Evolutionary conservation across 1,284 basidiomycete genomes (phyloP).

Genomic region (Tilletiopsis washingtonensis): DNA sequence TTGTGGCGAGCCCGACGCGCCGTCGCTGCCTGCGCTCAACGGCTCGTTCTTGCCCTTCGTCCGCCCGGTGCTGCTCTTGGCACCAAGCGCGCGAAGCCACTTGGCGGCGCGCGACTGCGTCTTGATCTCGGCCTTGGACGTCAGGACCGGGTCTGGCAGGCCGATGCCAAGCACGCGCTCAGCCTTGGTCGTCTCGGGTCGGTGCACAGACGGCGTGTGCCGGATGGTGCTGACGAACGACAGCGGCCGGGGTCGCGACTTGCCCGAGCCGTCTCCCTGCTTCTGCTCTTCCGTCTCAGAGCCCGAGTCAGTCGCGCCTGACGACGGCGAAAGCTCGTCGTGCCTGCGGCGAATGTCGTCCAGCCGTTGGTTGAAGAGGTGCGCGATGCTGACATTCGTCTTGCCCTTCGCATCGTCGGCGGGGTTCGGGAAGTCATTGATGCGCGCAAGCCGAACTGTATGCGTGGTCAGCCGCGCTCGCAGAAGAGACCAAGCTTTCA

Average conservation of each 20-base stretch:
- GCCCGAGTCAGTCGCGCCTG: constrained; percentile 18
- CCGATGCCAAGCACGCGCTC: constrained; percentile 37
- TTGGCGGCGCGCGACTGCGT: constrained; percentile 32
- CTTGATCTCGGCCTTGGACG: constrained; percentile 12
- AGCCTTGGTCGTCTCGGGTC: constrained; percentile 20
- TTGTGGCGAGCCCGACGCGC: not conserved
- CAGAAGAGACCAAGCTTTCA: not conserved
- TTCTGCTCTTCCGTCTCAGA: constrained; percentile 23
- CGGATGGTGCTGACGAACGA: constrained; percentile 43
- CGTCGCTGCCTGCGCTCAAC: not conserved
- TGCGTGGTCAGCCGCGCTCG: not conserved
- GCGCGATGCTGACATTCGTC: constrained; percentile 25
- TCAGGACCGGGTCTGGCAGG: constrained; percentile 13
- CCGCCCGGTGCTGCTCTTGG: constrained; percentile 10
- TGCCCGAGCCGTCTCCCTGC: constrained; percentile 9
- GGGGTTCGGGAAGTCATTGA: constrained; percentile 31
- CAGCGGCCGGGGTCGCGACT: constrained; percentile 3
- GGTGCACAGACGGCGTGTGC: constrained; percentile 26
- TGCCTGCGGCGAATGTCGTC: constrained; percentile 34
- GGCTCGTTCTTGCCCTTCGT: constrained; percentile 1
- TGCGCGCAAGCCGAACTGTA: constrained; percentile 29
- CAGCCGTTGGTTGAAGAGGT: constrained; percentile 30
- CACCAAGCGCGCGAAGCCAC: constrained; percentile 36
- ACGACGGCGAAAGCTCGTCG: constrained; percentile 25
- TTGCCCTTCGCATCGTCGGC: constrained; percentile 23